Percentiles rank a stretch among this genome's conserved stretches.
Evolutionary conservation across 768 basidiomycete genomes (phyloP).

Genomic region (Xerocomellus intermedius): DNA sequence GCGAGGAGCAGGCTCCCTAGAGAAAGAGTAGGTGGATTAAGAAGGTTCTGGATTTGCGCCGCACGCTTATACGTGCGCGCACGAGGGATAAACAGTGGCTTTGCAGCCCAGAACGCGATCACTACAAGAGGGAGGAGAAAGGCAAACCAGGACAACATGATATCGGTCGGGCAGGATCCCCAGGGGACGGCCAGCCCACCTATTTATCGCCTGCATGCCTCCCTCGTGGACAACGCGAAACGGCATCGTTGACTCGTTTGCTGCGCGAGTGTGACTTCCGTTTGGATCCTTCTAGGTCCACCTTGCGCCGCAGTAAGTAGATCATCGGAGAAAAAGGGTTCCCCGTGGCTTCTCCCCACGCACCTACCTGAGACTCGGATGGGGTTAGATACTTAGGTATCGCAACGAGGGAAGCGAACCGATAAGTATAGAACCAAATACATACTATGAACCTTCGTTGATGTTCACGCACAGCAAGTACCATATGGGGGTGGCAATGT

Average conservation of each 20-base stretch:
- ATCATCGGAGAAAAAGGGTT: not conserved
- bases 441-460: not conserved
- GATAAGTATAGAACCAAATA: not conserved
- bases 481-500: constrained; percentile 2
- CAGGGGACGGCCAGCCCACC: not conserved
- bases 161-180: not conserved
- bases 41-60: not conserved
- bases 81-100: not conserved
- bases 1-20: constrained; percentile 16
- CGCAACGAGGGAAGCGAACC: not conserved
- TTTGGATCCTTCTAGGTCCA: not conserved
- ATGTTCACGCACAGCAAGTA: constrained; percentile 10
- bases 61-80: constrained; percentile 12
- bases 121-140: not conserved
- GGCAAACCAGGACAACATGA: not conserved
- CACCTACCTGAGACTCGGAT: constrained; percentile 1
- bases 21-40: constrained; percentile 16
- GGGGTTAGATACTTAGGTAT: not conserved
- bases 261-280: not conserved
- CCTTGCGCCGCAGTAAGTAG: not conserved
- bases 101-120: not conserved
- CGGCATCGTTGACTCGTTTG: not conserved
- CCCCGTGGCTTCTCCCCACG: not conserved
- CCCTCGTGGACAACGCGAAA: not conserved
- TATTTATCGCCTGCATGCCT: constrained; percentile 12